phyloP scores from a whole-genome alignment of 1,139 yeast genomes.

The Diutina ranongensis region DNA sequence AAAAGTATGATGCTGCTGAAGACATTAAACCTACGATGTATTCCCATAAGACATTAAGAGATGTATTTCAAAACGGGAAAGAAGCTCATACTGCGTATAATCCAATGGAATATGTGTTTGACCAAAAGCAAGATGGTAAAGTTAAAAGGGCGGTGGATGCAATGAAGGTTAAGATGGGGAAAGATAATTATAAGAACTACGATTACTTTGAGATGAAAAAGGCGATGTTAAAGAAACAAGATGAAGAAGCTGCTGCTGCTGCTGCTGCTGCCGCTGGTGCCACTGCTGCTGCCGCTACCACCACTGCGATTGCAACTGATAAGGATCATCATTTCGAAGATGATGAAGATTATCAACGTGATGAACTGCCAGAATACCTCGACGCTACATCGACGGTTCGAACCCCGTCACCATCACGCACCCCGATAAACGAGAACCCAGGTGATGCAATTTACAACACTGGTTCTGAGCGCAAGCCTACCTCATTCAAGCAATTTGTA shows the following conservation, averaged over 20 bases:
- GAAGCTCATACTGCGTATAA: slow-evolving; percentile 23
- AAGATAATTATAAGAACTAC: slow-evolving; percentile 23
- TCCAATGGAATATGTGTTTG: slow-evolving; percentile 33
- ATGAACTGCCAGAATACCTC: neutral
- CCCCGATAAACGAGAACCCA: neutral
- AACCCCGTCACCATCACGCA: neutral
- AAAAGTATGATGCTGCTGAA: slow-evolving; percentile 23
- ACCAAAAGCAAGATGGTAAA: slow-evolving; percentile 15
- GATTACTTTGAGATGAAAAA: slow-evolving; percentile 19
- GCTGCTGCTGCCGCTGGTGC: neutral
- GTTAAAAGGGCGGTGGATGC: slow-evolving; percentile 19
- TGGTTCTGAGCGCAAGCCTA: slow-evolving; percentile 1
- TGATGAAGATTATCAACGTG: neutral
- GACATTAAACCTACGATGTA: slow-evolving; percentile 23
- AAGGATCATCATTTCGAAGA: neutral
- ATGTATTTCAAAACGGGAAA: slow-evolving; percentile 23
- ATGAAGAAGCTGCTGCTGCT: neutral
- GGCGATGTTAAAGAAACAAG: neutral
- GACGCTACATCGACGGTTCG: neutral
- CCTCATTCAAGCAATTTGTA: neutral
- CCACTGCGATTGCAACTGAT: neutral
- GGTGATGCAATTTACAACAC: neutral
- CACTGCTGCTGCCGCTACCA: neutral
- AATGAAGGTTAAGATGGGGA: slow-evolving; percentile 21
- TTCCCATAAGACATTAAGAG: slow-evolving; percentile 31